Conservation (phyloP, 805 yeast species). For the Candida sphagnicola region DNA sequence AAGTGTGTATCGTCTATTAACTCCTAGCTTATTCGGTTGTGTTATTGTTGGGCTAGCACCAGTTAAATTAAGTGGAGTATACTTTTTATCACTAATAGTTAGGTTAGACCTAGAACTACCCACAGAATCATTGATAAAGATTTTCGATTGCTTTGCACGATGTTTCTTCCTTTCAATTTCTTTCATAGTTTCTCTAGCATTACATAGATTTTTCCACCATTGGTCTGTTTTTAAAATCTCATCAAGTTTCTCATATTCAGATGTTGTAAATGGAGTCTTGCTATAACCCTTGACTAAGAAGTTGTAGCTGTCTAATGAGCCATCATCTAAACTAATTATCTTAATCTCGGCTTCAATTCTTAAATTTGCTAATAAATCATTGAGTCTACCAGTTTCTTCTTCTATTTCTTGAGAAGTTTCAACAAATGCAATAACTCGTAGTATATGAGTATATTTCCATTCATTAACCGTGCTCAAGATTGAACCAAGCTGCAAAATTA, state of each 20-base stretch:
- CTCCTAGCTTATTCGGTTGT: conserved; percentile 14
- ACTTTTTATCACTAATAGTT: conserved; percentile 10
- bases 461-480: conserved; percentile 88
- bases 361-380: conserved; percentile 62
- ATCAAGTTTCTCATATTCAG: conserved; percentile 43
- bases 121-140: conserved; percentile 1
- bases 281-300: conserved; percentile 69
- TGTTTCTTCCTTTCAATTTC: conserved; percentile 31
- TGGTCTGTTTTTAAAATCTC: conserved; percentile 53
- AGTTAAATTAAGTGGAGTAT: conserved; percentile 23
- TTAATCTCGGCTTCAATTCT: conserved; percentile 82
- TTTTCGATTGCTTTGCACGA: conserved; percentile 2
- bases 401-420: conserved; percentile 67
- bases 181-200: conserved; percentile 46
- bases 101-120: conserved; percentile 4
- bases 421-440: conserved; percentile 87
- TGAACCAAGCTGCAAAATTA: conserved; percentile 91
- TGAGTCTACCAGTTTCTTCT: conserved; percentile 64
- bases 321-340: conserved; percentile 64
- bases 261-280: conserved; percentile 23
- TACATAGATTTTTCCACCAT: conserved; percentile 80
- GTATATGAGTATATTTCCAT: conserved; percentile 65
- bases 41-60: conserved; percentile 14
- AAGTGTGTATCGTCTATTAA: conserved; percentile 45
- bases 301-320: conserved; percentile 58